Conservation (phyloP, 768 basidiomycete genomes). For the Macrolepiota fuliginosa region DNA sequence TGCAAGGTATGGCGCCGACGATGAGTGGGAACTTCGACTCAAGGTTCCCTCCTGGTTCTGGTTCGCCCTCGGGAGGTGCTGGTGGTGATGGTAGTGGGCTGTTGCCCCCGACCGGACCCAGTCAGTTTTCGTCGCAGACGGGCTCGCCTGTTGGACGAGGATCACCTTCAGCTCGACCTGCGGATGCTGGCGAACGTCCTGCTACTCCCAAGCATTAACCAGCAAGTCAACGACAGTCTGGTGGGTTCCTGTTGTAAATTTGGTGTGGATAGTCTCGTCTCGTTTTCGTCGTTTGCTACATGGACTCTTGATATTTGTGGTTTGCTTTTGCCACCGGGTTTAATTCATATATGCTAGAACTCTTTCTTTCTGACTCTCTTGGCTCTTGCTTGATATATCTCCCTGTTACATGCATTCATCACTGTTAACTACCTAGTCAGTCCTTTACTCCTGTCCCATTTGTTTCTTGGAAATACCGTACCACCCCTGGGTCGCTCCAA, state of each 20-base stretch:
- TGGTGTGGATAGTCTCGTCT: background rate
- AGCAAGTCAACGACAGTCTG: background rate
- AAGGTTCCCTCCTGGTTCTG: constrained; percentile 43
- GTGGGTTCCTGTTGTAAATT: background rate
- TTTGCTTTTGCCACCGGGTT: background rate
- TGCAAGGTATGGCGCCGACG: constrained; percentile 26
- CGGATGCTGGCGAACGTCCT: constrained; percentile 30
- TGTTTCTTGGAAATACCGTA: background rate
- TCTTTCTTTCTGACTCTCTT: constrained; percentile 13
- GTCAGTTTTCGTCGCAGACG: constrained; percentile 37
- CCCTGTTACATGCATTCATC: background rate
- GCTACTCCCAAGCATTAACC: constrained; percentile 29
- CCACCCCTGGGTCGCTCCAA: background rate
- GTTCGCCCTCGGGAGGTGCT: constrained; percentile 19
- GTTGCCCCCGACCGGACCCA: constrained; percentile 29
- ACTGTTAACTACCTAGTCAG: background rate
- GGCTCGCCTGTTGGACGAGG: constrained; percentile 52
- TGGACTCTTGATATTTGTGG: background rate
- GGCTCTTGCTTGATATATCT: background rate
- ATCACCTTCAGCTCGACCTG: constrained; percentile 46
- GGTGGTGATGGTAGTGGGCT: constrained; percentile 30
- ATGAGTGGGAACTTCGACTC: constrained; percentile 67
- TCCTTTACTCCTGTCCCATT: background rate
- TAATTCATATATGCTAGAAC: constrained; percentile 18
- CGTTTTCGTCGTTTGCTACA: background rate